Evolutionary conservation across 164 flowering plant genomes (phyloP), one percentile per base, ranked within the genome.

Genomic region (Magnolia officinalis): DNA sequence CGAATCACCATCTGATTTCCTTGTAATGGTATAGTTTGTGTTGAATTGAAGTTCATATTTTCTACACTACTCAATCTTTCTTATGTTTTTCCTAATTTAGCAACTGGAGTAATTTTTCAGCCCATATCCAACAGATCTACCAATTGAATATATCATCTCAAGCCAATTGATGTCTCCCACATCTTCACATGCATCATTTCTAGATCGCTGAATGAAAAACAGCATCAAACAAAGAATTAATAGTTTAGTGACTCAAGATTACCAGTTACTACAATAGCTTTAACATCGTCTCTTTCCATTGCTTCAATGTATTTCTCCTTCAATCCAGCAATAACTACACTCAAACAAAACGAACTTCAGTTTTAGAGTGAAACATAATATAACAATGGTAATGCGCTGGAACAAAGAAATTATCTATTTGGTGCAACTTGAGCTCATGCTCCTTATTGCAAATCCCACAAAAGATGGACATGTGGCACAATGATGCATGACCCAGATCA

Each of bases 221-320:
- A 55, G 10, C 45, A 37, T 37, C 45, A 5, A 37, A 37, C 45
- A 55, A 55, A 55, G 45, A 68, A 68, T 13, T 29, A 29, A 68
- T 7, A 68, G 50, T 18, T 29, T 26, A 66, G 75, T 16, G 51
- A 16, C 18, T 0, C 2, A 1, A 55, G 19, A 7, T 24, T 71
- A 93, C 98, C 95, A 7, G 84, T 90, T 76, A 93, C 19, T 74
- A 93, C 96, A 65, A 93, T 82, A 80, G 98, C 98, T 78, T 85
- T 88, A 61, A 93, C 95, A 76, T 91, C 97, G 77, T 83, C 74
- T 80, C 97, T 87, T 76, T 74, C 80, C 76, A 80, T 80, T 1
- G 97, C 98, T 74, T 92, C 98, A 0, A 0, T 63, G 58, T 86
- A 89, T 74, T 88, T 94, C 88, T 86, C 85, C 85, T 82, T 86